Conservation (phyloP, 345 rosid genomes). For the Populus nigra region DNA sequence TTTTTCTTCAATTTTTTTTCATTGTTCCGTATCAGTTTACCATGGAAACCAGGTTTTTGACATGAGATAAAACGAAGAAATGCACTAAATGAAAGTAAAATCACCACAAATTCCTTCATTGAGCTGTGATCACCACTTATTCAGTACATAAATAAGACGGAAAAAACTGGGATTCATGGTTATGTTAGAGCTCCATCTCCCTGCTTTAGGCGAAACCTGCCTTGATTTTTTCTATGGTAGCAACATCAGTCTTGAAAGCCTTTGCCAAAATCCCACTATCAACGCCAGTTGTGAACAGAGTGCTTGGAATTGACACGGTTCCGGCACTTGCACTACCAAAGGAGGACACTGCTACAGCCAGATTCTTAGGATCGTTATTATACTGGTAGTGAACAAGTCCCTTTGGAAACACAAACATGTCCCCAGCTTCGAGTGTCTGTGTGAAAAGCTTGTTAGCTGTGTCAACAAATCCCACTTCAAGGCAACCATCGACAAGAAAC, state of each 20-base stretch:
- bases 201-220: conserved; percentile 8
- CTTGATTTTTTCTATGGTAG: conserved; percentile 9
- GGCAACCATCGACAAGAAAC: not conserved
- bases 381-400: conserved; percentile 16
- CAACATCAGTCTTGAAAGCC: conserved; percentile 14
- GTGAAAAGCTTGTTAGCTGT: conserved; percentile 6
- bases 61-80: not conserved
- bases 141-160: not conserved
- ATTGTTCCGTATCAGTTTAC: too few relatives aligned
- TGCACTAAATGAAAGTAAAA: not conserved
- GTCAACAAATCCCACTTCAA: conserved; percentile 11
- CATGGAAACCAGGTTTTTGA: too few relatives aligned
- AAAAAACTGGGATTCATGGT: not conserved
- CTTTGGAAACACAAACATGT: conserved; percentile 8
- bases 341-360: conserved; percentile 9
- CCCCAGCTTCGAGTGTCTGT: conserved; percentile 11
- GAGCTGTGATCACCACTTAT: not conserved
- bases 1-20: too few relatives aligned
- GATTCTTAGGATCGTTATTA: conserved; percentile 2
- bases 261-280: conserved; percentile 7
- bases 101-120: not conserved
- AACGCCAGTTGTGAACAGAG: conserved; percentile 1
- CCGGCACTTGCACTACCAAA: conserved; percentile 18
- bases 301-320: conserved; percentile 3
- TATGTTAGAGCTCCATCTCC: not conserved